Percentiles rank a stretch among this genome's conserved stretches.
These are phyloP conservation scores for Ottelia alismoides DNA, from an alignment of 106 monocot genomes.

Conservation along the genomic window DNA sequence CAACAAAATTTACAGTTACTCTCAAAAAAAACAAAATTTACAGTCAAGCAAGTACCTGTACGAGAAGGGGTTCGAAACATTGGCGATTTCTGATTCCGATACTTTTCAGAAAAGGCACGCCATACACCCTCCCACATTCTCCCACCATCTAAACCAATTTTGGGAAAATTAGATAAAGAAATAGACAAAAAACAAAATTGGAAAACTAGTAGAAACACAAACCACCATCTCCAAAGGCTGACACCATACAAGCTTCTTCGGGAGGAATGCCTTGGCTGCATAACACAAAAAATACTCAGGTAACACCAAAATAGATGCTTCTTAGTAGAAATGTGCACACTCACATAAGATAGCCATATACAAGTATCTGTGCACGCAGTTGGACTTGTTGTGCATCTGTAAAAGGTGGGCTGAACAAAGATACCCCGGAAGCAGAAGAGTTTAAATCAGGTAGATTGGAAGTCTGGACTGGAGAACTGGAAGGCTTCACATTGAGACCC, in stretches of 20 bases:
- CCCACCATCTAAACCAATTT: conserved; percentile 38
- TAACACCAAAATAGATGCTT: not conserved
- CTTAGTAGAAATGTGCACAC: conserved; percentile 6
- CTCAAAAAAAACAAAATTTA: no score
- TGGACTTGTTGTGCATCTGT: conserved; percentile 87
- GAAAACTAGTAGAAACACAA: no score
- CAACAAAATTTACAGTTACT: no score
- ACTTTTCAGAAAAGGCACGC: conserved; percentile 40
- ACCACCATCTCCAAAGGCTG: conserved; percentile 81
- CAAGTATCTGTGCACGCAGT: conserved; percentile 90
- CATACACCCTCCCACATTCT: conserved; percentile 60
- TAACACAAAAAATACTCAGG: conserved; percentile 1
- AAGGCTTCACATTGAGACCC: conserved; percentile 13
- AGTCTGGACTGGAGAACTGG: conserved; percentile 20
- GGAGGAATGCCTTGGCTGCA: conserved; percentile 82
- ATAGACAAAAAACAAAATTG: no score
- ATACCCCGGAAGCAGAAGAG: conserved; percentile 23
- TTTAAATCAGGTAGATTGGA: conserved; percentile 50
- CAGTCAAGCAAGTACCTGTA: conserved; percentile 38
- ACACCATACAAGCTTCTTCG: conserved; percentile 73
- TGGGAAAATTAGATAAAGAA: no score
- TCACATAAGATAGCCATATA: conserved; percentile 93
- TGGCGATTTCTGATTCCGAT: conserved; percentile 51
- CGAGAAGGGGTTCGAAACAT: conserved; percentile 35
- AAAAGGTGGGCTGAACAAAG: conserved; percentile 56